Percentiles rank a stretch among this genome's conserved stretches.
Evolutionary conservation across 352 stramenopile species (phyloP).

Genomic region (Peronosclerospora sorghi): DNA sequence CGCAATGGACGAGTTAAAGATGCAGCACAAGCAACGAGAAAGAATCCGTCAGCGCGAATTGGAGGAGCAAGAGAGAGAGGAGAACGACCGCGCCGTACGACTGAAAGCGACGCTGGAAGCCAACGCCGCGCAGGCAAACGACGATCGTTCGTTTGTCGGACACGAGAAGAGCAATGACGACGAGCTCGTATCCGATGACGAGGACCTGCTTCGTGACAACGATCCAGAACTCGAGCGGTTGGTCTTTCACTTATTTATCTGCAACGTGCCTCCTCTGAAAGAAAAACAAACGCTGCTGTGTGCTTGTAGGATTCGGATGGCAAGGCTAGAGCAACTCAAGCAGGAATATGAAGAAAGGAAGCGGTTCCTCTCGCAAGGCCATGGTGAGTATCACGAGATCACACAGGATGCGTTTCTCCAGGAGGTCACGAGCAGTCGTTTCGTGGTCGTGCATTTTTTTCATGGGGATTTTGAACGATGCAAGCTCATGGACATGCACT

Average conservation of each 20-base stretch:
- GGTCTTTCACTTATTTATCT: neutral
- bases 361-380: slow-evolving; percentile 48
- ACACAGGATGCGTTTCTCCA: slow-evolving; percentile 92
- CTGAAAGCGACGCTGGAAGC: slow-evolving; percentile 18
- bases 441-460: slow-evolving; percentile 92
- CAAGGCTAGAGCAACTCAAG: slow-evolving; percentile 67
- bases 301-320: slow-evolving; percentile 54
- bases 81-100: slow-evolving; percentile 13
- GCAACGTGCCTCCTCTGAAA: too few relatives aligned
- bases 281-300: neutral
- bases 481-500: slow-evolving; percentile 95
- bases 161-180: slow-evolving; percentile 20
- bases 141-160: slow-evolving; percentile 17
- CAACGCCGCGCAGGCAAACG: slow-evolving; percentile 18
- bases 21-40: slow-evolving; percentile 42
- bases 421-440: slow-evolving; percentile 82
- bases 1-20: slow-evolving; percentile 61
- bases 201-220: slow-evolving; percentile 58
- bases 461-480: slow-evolving; percentile 95
- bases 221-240: slow-evolving; percentile 69
- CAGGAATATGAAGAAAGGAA: slow-evolving; percentile 47
- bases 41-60: slow-evolving; percentile 15
- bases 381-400: slow-evolving; percentile 87
- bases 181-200: slow-evolving; percentile 37
- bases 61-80: slow-evolving; percentile 15